Percentiles rank a stretch among this genome's conserved stretches.
These are phyloP conservation scores for Simplicillium sp. DNA, from an alignment of 2,329 filamentous ascomycete species.

Conservation along the genomic window DNA sequence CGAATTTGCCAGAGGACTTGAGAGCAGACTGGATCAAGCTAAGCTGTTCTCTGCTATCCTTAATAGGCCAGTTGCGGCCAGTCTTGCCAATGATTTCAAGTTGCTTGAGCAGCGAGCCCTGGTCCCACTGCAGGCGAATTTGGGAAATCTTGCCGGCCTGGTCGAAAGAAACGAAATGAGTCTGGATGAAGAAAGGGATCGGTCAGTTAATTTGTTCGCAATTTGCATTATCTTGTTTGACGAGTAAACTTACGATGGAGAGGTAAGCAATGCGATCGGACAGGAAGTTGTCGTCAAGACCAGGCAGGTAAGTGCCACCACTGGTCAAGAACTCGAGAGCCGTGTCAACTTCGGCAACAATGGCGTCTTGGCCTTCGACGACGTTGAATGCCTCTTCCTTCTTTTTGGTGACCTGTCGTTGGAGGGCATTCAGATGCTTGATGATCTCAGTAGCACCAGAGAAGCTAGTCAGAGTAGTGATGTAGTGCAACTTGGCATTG, in stretches of 20 bases:
- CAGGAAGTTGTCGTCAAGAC: constrained; percentile 89
- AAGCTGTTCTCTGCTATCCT: constrained; percentile 75
- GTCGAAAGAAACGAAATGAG: constrained; percentile 84
- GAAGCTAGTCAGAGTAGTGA: constrained; percentile 75
- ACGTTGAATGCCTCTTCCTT: constrained; percentile 65
- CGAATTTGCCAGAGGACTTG: constrained; percentile 34
- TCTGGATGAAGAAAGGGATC: constrained; percentile 38
- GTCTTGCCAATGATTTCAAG: constrained; percentile 87
- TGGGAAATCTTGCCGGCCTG: constrained; percentile 67
- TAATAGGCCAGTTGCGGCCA: constrained; percentile 90
- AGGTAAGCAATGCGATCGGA: constrained; percentile 71
- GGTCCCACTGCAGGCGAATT: constrained; percentile 91
- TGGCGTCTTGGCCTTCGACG: constrained; percentile 59
- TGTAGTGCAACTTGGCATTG: constrained; percentile 71
- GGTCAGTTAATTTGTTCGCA: neutral
- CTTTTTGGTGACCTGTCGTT: constrained; percentile 72
- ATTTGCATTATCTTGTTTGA: no score
- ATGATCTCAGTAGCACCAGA: constrained; percentile 65
- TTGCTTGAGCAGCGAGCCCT: constrained; percentile 84
- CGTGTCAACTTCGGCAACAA: constrained; percentile 80
- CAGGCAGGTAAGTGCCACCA: constrained; percentile 80
- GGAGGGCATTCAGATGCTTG: constrained; percentile 67
- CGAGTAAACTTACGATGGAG: constrained; percentile 59
- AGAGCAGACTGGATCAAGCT: constrained; percentile 60
- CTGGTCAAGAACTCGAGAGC: constrained; percentile 71